phyloP scores from a whole-genome alignment of 1,284 basidiomycete genomes.

The Apiotrichum akiyoshidainum region DNA sequence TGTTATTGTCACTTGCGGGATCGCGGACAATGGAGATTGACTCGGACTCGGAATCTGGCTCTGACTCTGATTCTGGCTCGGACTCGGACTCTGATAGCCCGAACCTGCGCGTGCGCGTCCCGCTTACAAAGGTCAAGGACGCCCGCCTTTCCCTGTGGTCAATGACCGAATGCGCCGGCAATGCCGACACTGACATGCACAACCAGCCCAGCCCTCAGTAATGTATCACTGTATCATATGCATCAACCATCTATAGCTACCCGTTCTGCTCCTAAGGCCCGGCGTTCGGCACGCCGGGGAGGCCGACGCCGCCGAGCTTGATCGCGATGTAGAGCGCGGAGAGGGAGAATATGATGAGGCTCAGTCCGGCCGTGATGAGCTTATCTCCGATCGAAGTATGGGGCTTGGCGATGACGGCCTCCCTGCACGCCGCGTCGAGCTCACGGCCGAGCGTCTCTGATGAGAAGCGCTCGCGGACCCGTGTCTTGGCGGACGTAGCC shows the following conservation, averaged over 20 bases:
- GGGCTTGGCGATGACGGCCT: constrained; percentile 50
- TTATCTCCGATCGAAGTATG: constrained; percentile 35
- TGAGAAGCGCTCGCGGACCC: constrained; percentile 62
- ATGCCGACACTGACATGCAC: not conserved
- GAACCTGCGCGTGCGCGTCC: not conserved
- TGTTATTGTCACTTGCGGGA: constrained; percentile 36
- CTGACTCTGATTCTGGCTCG: not conserved
- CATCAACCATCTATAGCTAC: not conserved
- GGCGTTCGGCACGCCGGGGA: not conserved
- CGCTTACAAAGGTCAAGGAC: not conserved
- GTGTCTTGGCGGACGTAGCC: constrained; percentile 56
- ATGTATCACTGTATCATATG: constrained; percentile 7
- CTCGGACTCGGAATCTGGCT: constrained; percentile 4
- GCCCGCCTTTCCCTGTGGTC: constrained; percentile 13
- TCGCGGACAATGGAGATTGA: constrained; percentile 23
- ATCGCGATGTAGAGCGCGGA: constrained; percentile 6
- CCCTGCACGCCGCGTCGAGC: constrained; percentile 61
- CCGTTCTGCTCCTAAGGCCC: not conserved
- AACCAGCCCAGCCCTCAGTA: not conserved
- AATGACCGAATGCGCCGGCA: not conserved
- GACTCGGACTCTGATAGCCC: not conserved
- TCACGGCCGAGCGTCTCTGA: constrained; percentile 65
- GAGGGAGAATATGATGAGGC: constrained; percentile 11
- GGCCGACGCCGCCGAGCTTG: not conserved
- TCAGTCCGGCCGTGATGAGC: constrained; percentile 26